These are phyloP conservation scores for Teunomyces atbi DNA, from an alignment of 805 yeast species.

Conservation along the genomic window DNA sequence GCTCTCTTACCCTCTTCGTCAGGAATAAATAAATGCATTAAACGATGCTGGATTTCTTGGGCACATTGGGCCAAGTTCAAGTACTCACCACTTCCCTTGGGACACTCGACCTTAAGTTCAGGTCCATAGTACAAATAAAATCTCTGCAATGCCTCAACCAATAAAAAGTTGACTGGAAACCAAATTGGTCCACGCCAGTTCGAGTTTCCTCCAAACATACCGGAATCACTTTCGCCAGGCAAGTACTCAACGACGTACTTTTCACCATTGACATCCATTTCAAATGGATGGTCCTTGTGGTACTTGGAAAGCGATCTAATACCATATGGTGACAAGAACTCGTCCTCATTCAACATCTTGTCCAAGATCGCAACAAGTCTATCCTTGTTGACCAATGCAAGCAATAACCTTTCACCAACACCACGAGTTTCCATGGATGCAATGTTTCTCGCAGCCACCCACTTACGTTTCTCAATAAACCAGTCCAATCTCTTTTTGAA, in stretches of 20 bases:
- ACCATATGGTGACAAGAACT: constrained; percentile 81
- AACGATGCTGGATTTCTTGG: constrained; percentile 82
- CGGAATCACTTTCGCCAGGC: constrained; percentile 88
- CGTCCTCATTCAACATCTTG: constrained; percentile 81
- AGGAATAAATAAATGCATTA: constrained; percentile 72
- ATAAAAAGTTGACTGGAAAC: constrained; percentile 87
- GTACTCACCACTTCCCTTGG: constrained; percentile 74
- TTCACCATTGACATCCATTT: constrained; percentile 78
- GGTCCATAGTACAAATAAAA: constrained; percentile 88
- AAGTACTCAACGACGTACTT: constrained; percentile 69
- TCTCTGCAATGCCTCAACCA: constrained; percentile 84
- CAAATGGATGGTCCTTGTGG: constrained; percentile 81
- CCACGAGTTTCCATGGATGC: constrained; percentile 83
- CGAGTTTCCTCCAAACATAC: constrained; percentile 94
- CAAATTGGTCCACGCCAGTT: constrained; percentile 98
- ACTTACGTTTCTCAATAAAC: constrained; percentile 70
- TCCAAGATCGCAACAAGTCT: constrained; percentile 71
- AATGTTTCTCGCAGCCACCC: constrained; percentile 75
- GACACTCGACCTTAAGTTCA: constrained; percentile 80
- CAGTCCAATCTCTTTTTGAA: constrained; percentile 81
- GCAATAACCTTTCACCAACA: constrained; percentile 73
- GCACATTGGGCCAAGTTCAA: constrained; percentile 86
- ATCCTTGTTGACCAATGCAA: constrained; percentile 79
- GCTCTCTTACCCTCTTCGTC: constrained; percentile 69
- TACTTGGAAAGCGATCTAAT: constrained; percentile 83